phyloP scores from a whole-genome alignment of 495 filamentous ascomycete genomes.

The Astrothelium subdiscretum region DNA sequence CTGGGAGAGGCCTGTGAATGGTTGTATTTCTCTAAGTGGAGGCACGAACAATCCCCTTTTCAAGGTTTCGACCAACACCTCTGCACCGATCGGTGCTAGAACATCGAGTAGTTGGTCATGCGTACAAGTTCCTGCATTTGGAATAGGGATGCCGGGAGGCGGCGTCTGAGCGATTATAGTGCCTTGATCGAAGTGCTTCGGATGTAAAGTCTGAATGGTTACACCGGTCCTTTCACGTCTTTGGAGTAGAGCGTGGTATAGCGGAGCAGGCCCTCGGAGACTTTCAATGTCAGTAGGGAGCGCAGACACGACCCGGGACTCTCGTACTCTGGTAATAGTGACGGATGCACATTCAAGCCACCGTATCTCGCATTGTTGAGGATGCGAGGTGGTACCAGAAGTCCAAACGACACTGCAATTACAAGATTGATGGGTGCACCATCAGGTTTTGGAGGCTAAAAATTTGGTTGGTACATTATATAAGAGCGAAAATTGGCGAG shows the following conservation, averaged over 20 bases:
- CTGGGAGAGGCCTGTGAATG: not conserved
- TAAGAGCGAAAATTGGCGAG: not conserved
- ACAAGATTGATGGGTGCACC: slow-evolving; percentile 60
- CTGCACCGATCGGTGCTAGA: slow-evolving; percentile 31
- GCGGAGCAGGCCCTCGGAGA: slow-evolving; percentile 52
- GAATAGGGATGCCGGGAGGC: slow-evolving; percentile 39
- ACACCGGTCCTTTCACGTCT: slow-evolving; percentile 49
- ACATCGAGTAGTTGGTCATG: slow-evolving; percentile 27
- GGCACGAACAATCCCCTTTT: slow-evolving; percentile 51
- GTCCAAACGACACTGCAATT: slow-evolving; percentile 90
- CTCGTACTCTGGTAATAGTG: slow-evolving; percentile 71
- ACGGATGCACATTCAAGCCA: slow-evolving; percentile 89
- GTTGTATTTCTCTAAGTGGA: slow-evolving; percentile 33
- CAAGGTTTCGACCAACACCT: slow-evolving; percentile 23
- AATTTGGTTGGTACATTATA: not conserved
- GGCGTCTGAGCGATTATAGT: slow-evolving; percentile 57
- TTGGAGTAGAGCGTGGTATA: slow-evolving; percentile 66
- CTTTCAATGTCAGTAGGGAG: slow-evolving; percentile 26
- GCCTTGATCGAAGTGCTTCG: slow-evolving; percentile 64
- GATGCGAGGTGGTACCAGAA: slow-evolving; percentile 71
- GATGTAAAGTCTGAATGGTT: slow-evolving; percentile 75
- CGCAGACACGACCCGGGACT: not conserved
- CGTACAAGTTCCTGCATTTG: slow-evolving; percentile 16
- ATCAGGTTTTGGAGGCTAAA: slow-evolving; percentile 44
- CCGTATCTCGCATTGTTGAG: slow-evolving; percentile 61